phyloP scores from a whole-genome alignment of 495 filamentous ascomycete species.

The Neurospora sp. region DNA sequence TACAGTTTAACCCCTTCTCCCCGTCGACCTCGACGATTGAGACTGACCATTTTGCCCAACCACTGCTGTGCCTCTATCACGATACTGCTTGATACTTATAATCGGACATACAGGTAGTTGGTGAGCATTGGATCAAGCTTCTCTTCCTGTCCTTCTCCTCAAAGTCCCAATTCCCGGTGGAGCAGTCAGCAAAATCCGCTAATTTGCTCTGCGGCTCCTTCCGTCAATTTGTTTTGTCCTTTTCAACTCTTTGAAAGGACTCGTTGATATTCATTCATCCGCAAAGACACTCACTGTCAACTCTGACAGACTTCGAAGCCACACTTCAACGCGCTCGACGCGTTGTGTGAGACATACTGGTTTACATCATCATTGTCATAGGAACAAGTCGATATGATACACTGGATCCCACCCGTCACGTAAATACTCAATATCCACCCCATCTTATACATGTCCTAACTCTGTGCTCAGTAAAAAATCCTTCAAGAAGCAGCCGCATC shows the following conservation, averaged over 20 bases:
- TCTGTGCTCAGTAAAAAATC: background rate
- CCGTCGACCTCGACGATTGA: background rate
- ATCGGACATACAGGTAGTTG: background rate
- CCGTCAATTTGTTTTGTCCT: background rate
- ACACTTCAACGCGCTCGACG: background rate
- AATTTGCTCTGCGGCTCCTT: background rate
- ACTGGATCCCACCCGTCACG: background rate
- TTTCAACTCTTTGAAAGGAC: background rate
- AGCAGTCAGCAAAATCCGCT: background rate
- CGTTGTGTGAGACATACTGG: background rate
- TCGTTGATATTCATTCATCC: background rate
- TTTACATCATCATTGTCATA: background rate
- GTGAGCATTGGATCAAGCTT: background rate
- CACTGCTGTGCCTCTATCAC: background rate
- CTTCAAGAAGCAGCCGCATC: background rate
- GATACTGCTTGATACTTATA: background rate
- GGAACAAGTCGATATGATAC: background rate
- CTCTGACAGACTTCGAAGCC: background rate
- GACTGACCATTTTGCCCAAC: background rate
- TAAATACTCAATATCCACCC: background rate
- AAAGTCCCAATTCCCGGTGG: background rate
- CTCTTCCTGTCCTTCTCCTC: background rate
- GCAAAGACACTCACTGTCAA: background rate
- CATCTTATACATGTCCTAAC: background rate
- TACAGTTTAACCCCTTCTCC: background rate